Base-by-base conservation (phyloP, 768 basidiomycete species). In the Amanita phalloides region DNA sequence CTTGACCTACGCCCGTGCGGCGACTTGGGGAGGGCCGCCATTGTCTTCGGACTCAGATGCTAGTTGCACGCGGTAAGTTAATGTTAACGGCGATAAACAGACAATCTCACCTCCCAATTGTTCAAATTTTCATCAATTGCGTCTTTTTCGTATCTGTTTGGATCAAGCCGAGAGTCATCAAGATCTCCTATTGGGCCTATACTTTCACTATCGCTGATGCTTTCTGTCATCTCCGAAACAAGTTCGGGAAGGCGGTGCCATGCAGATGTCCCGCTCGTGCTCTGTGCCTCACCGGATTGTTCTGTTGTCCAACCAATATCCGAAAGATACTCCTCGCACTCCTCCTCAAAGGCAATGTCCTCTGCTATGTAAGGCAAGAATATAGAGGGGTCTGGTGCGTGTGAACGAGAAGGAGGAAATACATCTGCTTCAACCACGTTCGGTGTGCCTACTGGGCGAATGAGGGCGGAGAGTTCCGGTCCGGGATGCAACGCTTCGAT, bases 31-130 rank as follows among this genome's bases (percentile, higher is more conserved):
- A 97, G 72, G 7, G 91, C 86, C 10, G 89, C 88, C 81, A 97
- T 87, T 2, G 92, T 94, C 67, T 90, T 89, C 3, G 92, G 91
- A 57, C 94, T 95, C 86, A 97, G 88, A 62, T 95, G 93, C 93
- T 93, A 56, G 17, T 4, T 8, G 23, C 11, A n/a, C 23, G n/a
- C 1, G 10, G 26, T 51, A 7, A 43, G 50, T 10, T 20, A 13
- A 3, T 14, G 17, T 17, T 50, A 23, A 42, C 44, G 50, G 52
- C 49, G 39, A 14, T 48, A 43, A 42, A 43, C 41, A 20, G 26
- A 37, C 49, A 20, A 8, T 33, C 82, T 64, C 57, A 92, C 93
- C 86, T 94, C 94, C 94, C 94, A 97, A 58, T 93, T 90, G 61
- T 94, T 97, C 57, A 86, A 66, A 60, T 93, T 93, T 68, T 89